Evolutionary conservation across 1,284 basidiomycete species (phyloP), one percentile per base, ranked within the genome.

Genomic region (Neotropicomus parvogracilis): DNA sequence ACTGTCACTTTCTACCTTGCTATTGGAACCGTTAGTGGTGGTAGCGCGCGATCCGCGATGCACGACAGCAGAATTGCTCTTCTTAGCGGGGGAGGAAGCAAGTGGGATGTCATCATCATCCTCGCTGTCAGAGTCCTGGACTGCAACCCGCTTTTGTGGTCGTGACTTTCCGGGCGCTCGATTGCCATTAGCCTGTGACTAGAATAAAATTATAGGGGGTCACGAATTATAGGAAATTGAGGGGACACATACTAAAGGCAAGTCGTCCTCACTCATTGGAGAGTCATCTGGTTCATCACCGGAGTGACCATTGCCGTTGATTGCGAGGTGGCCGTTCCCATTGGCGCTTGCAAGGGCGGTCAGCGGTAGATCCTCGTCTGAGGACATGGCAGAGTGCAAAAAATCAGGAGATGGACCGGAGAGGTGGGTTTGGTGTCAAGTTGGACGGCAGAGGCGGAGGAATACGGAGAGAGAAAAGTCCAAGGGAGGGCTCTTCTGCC

Each of bases 81-180:
- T 70, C 67, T 85, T 87, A 10, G 69, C 72, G 17, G 83, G 83
- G 24, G 85, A 85, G 33, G 83, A 84, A 40, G 84, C 84, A 38
- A 88, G 76, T 36, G 85, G 85, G 21, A 70, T 71, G 53, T 88
- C 84, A 55, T 86, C 83, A n/a, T 84, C 84, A 57, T 85, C 84
- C n/a, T 85, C 84, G 57, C 81, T 85, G 34, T 79, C 75, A 51
- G 66, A 73, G 13, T 77, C 75, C 16, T 70, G 70, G 47, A 70
- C 63, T 57, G 77, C 78, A 71, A 82, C 83, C 60, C 83, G 79
- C 67, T 87, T 88, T 52, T 55, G 74, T 26, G 72, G 60, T 54
- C 77, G 73, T 34, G 77, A 75, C 58, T 75, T 79, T 13, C 62
- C 58, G 55, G 71, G 77, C 56, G 70, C 66, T 58, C 70, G 70